A percentile compares a stretch with the other conserved stretches of the same genome.
These are phyloP conservation scores for Saccharomycopsis fodiens DNA, from an alignment of 805 yeast species.

Conservation along the genomic window DNA sequence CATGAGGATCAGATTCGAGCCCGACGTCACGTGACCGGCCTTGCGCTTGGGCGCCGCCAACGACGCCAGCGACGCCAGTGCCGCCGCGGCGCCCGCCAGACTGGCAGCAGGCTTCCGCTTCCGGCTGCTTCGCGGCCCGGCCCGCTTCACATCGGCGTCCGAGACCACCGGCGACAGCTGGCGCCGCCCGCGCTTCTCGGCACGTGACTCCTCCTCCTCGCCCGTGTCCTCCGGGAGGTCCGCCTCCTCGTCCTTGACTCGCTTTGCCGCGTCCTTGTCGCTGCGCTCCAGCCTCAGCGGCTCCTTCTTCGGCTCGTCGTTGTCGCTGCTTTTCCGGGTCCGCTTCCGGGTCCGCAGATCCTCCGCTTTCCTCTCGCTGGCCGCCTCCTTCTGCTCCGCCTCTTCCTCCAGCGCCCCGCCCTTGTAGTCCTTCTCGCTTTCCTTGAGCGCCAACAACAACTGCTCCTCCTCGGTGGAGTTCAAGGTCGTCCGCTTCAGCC, in stretches of 20 bases:
- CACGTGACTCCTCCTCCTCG: neutral
- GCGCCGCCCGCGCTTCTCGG: neutral
- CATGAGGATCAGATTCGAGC: slow-evolving; percentile 9
- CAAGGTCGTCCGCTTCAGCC: slow-evolving; percentile 27
- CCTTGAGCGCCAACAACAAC: slow-evolving; percentile 40
- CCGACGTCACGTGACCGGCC: neutral
- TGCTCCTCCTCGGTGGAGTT: slow-evolving; percentile 21
- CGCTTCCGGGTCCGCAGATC: slow-evolving; percentile 1
- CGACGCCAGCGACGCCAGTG: neutral
- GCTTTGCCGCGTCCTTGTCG: neutral
- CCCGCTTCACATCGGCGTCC: neutral
- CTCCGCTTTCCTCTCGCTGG: too few species aligned
- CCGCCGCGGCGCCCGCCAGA: too few species aligned
- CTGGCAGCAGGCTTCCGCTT: neutral
- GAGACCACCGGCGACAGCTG: neutral
- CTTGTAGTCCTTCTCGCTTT: slow-evolving; percentile 47
- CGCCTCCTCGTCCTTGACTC: neutral
- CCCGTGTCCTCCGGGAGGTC: neutral
- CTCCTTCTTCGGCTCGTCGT: neutral
- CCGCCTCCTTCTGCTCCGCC: slow-evolving; percentile 15
- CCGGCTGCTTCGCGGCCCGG: neutral
- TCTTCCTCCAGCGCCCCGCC: slow-evolving; percentile 25
- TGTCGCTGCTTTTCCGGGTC: neutral
- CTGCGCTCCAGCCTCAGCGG: neutral
- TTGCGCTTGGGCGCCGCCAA: neutral